phyloP scores from a whole-genome alignment of 139 green algal species.

The Spirogloea muscicola region DNA sequence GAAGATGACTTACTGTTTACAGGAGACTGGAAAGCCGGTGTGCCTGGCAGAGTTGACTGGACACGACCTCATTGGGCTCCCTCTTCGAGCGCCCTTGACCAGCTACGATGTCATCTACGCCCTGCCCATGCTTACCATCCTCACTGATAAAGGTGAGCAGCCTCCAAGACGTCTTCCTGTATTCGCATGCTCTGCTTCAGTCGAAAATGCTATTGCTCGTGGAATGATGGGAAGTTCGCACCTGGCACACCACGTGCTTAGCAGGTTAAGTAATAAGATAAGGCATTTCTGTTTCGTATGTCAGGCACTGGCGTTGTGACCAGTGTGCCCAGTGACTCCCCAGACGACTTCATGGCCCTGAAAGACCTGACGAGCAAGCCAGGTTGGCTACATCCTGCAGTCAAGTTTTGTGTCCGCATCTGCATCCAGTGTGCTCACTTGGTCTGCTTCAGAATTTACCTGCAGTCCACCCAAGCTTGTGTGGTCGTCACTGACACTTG shows the following conservation, averaged over 20 bases:
- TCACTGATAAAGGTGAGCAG: slow-evolving; percentile 78
- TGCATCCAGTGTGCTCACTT: too few relatives aligned
- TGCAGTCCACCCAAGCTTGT: not conserved
- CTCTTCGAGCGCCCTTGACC: slow-evolving; percentile 55
- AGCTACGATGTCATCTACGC: slow-evolving; percentile 80
- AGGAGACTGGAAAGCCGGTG: slow-evolving; percentile 65
- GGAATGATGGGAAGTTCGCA: not conserved
- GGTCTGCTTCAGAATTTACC: too few relatives aligned
- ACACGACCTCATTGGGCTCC: slow-evolving; percentile 86
- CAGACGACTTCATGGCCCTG: slow-evolving; percentile 92
- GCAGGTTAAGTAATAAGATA: too few relatives aligned
- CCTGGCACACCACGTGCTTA: too few relatives aligned
- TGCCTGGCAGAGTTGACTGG: slow-evolving; percentile 78
- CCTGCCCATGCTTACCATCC: slow-evolving; percentile 95
- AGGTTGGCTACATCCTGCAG: slow-evolving; percentile 14
- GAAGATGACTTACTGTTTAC: too few relatives aligned
- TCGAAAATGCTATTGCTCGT: not conserved
- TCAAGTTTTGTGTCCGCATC: slow-evolving; percentile 5
- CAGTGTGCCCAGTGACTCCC: slow-evolving; percentile 87
- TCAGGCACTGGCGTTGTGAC: slow-evolving; percentile 94
- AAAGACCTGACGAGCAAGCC: slow-evolving; percentile 90
- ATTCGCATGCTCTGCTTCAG: not conserved
- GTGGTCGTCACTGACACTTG: not conserved
- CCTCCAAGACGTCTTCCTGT: not conserved
- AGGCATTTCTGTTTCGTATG: too few relatives aligned